Percentiles rank a stretch among this genome's conserved stretches.
phyloP scores from a whole-genome alignment of 1,284 basidiomycete genomes.

The Malassezia caprae region DNA sequence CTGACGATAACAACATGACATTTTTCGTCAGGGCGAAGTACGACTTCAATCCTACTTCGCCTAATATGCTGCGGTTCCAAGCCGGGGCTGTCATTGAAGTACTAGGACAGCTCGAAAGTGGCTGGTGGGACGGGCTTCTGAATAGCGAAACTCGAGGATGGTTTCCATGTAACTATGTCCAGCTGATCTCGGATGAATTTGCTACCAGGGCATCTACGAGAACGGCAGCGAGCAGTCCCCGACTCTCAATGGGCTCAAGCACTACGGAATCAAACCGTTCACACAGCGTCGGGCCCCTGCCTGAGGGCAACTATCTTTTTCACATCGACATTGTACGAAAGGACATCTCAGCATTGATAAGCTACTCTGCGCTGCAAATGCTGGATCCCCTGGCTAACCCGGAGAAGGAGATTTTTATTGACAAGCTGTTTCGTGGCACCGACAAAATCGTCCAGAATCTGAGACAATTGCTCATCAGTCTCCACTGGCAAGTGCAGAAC shows the following conservation, averaged over 20 bases:
- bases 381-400: not conserved
- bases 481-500: not conserved
- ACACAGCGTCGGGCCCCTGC: not conserved
- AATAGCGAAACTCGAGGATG: slow-evolving; percentile 62
- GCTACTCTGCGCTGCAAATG: not conserved
- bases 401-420: not conserved
- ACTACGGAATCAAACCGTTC: not conserved
- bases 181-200: slow-evolving; percentile 66
- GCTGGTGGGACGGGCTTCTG: slow-evolving; percentile 97
- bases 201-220: slow-evolving; percentile 9
- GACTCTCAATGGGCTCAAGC: not conserved
- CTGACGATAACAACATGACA: slow-evolving; percentile 10
- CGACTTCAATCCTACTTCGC: slow-evolving; percentile 66
- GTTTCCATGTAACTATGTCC: slow-evolving; percentile 95
- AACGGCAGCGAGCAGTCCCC: not conserved
- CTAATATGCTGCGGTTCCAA: slow-evolving; percentile 75
- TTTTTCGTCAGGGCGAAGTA: slow-evolving; percentile 87
- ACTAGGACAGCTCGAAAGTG: slow-evolving; percentile 75
- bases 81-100: slow-evolving; percentile 88
- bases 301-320: not conserved
- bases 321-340: not conserved
- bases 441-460: not conserved
- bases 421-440: not conserved
- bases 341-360: not conserved
- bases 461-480: not conserved